These are phyloP conservation scores for Uronychia setigera DNA, from an alignment of 73 alveolate genomes.

Conservation along the genomic window DNA sequence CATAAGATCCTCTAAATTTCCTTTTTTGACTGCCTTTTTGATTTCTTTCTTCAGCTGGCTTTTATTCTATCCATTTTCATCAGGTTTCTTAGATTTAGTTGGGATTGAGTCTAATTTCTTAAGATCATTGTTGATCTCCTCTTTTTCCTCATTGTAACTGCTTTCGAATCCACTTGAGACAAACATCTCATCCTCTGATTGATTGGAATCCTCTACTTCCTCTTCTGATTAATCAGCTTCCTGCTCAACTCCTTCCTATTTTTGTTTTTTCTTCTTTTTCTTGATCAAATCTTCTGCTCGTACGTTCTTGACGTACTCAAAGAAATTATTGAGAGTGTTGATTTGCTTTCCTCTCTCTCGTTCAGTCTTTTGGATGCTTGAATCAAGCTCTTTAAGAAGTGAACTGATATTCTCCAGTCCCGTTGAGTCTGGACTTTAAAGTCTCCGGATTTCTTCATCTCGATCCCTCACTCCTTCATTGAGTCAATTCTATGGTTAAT, in stretches of 20 bases:
- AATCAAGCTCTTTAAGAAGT: background rate
- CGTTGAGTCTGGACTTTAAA: background rate
- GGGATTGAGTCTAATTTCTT: too few relatives aligned
- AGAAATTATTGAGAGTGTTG: background rate
- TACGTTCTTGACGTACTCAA: background rate
- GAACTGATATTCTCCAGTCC: background rate
- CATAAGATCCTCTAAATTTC: background rate
- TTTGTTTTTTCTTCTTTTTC: background rate
- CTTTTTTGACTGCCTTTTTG: background rate
- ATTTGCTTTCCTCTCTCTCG: background rate
- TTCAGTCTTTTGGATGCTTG: background rate
- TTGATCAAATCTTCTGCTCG: background rate
- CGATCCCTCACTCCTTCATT: background rate
- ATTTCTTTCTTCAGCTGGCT: background rate
- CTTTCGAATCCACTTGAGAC: slow-evolving; percentile 1
- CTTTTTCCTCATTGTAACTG: background rate
- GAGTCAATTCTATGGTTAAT: background rate
- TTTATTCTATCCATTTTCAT: background rate
- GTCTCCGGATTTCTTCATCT: background rate
- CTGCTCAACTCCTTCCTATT: background rate
- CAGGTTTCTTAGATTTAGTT: background rate
- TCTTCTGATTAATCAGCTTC: too few relatives aligned
- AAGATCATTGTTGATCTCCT: background rate
- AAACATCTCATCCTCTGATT: background rate
- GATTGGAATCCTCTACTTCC: background rate